A percentile compares a stretch with the other conserved stretches of the same genome.
These are phyloP conservation scores for Cladorrhinum sp. DNA, from an alignment of 2,329 filamentous ascomycete species.

Conservation along the genomic window DNA sequence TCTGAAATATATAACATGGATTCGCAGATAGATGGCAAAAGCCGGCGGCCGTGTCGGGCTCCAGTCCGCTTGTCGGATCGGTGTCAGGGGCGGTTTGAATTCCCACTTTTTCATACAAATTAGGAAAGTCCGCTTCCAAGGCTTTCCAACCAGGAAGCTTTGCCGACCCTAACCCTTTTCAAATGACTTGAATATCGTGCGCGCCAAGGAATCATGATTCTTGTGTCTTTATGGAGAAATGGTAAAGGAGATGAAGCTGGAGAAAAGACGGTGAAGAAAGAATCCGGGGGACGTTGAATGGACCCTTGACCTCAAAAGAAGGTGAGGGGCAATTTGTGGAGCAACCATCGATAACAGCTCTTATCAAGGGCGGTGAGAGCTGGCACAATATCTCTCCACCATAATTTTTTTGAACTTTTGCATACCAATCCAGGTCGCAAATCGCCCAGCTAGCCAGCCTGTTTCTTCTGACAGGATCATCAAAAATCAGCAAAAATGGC, in stretches of 20 bases:
- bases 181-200: too few relatives aligned
- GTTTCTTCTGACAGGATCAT: background rate
- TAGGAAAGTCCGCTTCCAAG: slow-evolving; percentile 17
- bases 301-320: too few relatives aligned
- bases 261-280: background rate
- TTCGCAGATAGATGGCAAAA: background rate
- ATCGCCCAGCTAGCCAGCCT: background rate
- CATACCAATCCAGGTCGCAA: background rate
- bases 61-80: background rate
- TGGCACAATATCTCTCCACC: slow-evolving; percentile 26
- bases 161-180: slow-evolving; percentile 14
- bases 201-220: too few relatives aligned
- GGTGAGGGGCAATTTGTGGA: slow-evolving; percentile 20
- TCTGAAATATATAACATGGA: background rate
- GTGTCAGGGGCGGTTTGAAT: background rate
- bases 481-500: slow-evolving; percentile 41
- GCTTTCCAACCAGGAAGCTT: background rate
- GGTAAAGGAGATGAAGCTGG: too few relatives aligned
- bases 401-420: slow-evolving; percentile 25
- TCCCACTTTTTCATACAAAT: background rate
- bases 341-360: slow-evolving; percentile 13
- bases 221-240: too few relatives aligned
- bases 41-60: background rate
- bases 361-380: slow-evolving; percentile 27
- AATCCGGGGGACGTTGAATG: background rate